Evolutionary conservation across 2,329 filamentous ascomycete genomes (phyloP).

Genomic region (Nemania serpens): DNA sequence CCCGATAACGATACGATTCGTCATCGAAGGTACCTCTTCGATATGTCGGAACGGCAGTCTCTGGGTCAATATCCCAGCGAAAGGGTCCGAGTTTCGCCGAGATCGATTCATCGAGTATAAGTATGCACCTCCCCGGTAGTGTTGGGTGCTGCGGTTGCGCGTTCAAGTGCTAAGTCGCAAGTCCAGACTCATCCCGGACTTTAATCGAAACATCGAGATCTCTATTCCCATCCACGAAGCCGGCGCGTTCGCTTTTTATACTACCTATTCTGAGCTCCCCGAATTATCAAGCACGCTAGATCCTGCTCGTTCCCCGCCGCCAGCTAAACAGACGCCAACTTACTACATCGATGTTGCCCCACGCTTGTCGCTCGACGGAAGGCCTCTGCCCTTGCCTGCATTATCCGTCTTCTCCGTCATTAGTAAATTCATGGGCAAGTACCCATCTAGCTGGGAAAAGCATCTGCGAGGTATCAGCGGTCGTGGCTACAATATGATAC

Average conservation of each 20-base stretch:
- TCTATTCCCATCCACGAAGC: conserved; percentile 82
- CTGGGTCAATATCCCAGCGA: conserved; percentile 92
- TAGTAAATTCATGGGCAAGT: conserved; percentile 97
- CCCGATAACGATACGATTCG: conserved; percentile 83
- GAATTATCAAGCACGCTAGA: conserved; percentile 66
- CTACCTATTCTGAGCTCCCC: conserved; percentile 86
- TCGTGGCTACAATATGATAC: conserved; percentile 97
- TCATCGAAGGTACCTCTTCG: conserved; percentile 92
- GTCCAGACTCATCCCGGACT: conserved; percentile 80
- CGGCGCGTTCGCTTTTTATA: conserved; percentile 93
- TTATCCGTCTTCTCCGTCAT: conserved; percentile 92
- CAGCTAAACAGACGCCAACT: conserved; percentile 69
- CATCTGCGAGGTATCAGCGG: conserved; percentile 87
- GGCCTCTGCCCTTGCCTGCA: conserved; percentile 79
- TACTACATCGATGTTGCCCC: conserved; percentile 97
- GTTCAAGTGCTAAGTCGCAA: conserved; percentile 12
- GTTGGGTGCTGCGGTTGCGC: neutral
- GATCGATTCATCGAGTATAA: conserved; percentile 85
- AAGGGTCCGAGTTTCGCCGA: conserved; percentile 76
- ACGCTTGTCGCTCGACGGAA: conserved; percentile 72
- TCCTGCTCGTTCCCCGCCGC: conserved; percentile 51
- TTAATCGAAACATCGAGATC: conserved; percentile 89
- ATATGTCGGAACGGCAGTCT: conserved; percentile 93
- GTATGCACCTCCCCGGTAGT: conserved; percentile 57
- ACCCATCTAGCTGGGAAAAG: conserved; percentile 86